Evolutionary conservation across 2,329 filamentous ascomycete species (phyloP).

Genomic region (Monosporascus sp.): DNA sequence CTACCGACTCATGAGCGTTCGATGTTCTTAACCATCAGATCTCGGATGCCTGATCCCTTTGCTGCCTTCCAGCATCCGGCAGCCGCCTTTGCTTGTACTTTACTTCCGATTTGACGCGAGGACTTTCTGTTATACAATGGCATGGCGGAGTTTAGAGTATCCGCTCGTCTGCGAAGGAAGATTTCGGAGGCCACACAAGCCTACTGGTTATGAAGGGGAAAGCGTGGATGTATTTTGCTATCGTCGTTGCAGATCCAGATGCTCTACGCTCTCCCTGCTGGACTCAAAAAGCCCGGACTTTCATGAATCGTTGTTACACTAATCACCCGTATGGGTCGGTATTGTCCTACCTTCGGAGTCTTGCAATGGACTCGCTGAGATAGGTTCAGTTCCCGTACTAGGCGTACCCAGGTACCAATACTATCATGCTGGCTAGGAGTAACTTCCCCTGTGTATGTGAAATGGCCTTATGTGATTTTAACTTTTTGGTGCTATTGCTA

Average conservation of each 20-base stretch:
- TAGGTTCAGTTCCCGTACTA: slow-evolving; percentile 17
- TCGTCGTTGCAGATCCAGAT: not conserved
- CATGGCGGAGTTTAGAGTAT: slow-evolving; percentile 17
- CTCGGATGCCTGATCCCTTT: slow-evolving; percentile 2
- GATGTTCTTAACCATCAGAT: slow-evolving; percentile 6
- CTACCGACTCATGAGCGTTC: slow-evolving; percentile 35
- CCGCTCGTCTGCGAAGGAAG: slow-evolving; percentile 18
- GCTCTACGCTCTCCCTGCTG: not conserved
- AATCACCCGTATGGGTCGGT: slow-evolving; percentile 8
- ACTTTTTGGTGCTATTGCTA: not conserved
- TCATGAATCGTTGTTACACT: slow-evolving; percentile 4
- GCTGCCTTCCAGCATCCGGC: slow-evolving; percentile 3
- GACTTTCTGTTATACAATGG: slow-evolving; percentile 15
- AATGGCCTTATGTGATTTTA: not conserved
- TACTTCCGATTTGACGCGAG: slow-evolving; percentile 14
- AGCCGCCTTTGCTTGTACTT: slow-evolving; percentile 19
- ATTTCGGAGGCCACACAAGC: slow-evolving; percentile 13
- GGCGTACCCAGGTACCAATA: slow-evolving; percentile 4
- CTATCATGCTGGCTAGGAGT: not conserved
- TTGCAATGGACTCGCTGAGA: slow-evolving; percentile 12
- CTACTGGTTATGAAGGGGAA: slow-evolving; percentile 7
- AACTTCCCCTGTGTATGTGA: not conserved
- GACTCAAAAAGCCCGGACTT: slow-evolving; percentile 1
- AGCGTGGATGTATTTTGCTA: slow-evolving; percentile 1
- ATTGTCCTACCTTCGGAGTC: slow-evolving; percentile 14